Evolutionary conservation across 2,329 filamentous ascomycete genomes (phyloP), one percentile per base, ranked within the genome.

Genomic region (Colletotrichum trifolii): DNA sequence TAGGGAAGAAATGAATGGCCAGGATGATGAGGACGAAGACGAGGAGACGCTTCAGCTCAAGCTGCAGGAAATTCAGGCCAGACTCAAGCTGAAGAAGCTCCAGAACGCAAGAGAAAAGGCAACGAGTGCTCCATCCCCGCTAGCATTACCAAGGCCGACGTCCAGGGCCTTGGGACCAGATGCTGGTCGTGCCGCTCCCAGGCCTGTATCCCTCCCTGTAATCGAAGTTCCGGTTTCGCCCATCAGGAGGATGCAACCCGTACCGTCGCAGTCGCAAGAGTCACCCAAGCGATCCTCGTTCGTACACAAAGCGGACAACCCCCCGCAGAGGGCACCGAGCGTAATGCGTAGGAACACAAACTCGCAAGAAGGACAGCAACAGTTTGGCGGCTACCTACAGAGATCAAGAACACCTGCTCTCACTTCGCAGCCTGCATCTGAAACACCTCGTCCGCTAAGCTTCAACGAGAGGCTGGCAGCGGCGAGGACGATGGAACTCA

Each of bases 271-370:
- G 2, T 81, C 86, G 12, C 89, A 88, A 40, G 87, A 85, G 34
- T 97, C 94, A 1, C 95, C 96, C 1, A 91, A 91, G 57, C 85
- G 94, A 87, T 96, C 12, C 78, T 93, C 15, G 77, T 98, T 13
- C 95, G 96, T 98, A 67, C 94, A 97, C 77, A 96, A 97, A 75
- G 94, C 93, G 64, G 93, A 97, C 71, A 84, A 98, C 38, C 97
- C 94, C 3, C 80, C 98, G 35, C 96, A 92, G 76, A 85, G 93
- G 69, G 88, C 92, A 3, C 83, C 88, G 2, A 84, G 79, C 62
- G 73, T 82, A n/a, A 15, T 66, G 36, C 80, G 78, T 59, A 81
- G 73, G 60, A 71, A 72, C 43, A 45, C 67, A 39, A 72, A 76
- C 54, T 17, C 68, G 12, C 71, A 73, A 43, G 73, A 74, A 45